Percentiles rank a stretch among this genome's conserved stretches.
These are phyloP conservation scores for Leishmania tarentolae DNA, from an alignment of 208 protist species.

Conservation along the genomic window DNA sequence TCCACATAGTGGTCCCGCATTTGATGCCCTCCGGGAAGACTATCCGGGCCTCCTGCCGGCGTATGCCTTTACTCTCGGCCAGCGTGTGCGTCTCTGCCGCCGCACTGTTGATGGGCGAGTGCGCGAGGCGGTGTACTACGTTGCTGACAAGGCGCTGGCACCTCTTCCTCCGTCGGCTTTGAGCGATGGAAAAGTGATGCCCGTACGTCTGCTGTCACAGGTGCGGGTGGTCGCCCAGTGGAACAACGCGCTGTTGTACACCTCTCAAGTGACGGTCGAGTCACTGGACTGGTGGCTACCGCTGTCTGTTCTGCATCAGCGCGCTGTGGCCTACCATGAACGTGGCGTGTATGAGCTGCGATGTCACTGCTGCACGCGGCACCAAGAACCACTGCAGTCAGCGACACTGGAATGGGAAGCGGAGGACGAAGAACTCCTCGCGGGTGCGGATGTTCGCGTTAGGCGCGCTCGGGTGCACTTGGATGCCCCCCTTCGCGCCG, in stretches of 20 bases:
- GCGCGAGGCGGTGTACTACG: constrained; percentile 44
- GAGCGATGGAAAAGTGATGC: neutral
- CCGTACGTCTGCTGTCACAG: constrained; percentile 38
- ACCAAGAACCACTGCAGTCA: constrained; percentile 53
- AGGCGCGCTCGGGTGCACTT: constrained; percentile 29
- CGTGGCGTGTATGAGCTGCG: constrained; percentile 11
- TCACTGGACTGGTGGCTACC: constrained; percentile 26
- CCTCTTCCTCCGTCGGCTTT: constrained; percentile 17
- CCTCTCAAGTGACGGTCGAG: constrained; percentile 4
- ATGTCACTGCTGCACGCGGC: constrained; percentile 56
- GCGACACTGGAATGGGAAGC: constrained; percentile 42
- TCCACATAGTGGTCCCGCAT: neutral
- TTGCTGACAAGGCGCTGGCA: constrained; percentile 45
- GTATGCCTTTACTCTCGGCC: constrained; percentile 75
- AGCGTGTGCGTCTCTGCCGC: constrained; percentile 42
- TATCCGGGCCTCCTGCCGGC: constrained; percentile 51
- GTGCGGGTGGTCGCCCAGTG: constrained; percentile 64
- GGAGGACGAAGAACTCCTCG: constrained; percentile 5
- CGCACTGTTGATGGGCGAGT: neutral
- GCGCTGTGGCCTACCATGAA: neutral
- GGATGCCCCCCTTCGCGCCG: constrained; percentile 47
- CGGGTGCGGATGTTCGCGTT: constrained; percentile 8
- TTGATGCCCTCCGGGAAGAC: constrained; percentile 10
- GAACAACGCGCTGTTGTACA: constrained; percentile 56
- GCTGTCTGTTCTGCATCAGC: neutral